Evolutionary conservation across 2,329 filamentous ascomycete genomes (phyloP).

Genomic region (Leptographium radiaticola): DNA sequence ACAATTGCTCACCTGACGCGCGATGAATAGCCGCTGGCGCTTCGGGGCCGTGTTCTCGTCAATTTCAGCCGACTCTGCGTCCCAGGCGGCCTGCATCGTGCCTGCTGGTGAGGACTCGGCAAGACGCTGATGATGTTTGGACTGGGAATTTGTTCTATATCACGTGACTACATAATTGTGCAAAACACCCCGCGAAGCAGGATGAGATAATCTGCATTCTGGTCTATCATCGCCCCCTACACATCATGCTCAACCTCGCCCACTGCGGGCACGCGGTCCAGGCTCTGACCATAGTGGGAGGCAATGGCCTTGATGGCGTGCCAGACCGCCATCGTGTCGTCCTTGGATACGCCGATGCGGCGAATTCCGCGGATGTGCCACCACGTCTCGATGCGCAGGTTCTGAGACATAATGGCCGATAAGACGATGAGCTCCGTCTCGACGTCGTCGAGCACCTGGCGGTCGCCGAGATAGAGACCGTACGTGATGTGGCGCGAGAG

Average conservation of each 20-base stretch:
- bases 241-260: constrained; percentile 17
- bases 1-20: constrained; percentile 8
- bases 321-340: constrained; percentile 25
- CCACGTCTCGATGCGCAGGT: constrained; percentile 34
- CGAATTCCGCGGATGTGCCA: constrained; percentile 42
- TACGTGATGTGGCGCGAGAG: constrained; percentile 42
- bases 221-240: background rate
- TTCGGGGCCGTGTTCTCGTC: constrained; percentile 8
- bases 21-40: constrained; percentile 12
- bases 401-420: constrained; percentile 44
- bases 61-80: constrained; percentile 6
- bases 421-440: constrained; percentile 43
- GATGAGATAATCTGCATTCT: too few species aligned
- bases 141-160: too few species aligned
- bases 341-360: constrained; percentile 30
- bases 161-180: too few species aligned
- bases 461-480: constrained; percentile 43
- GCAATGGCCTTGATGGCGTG: constrained; percentile 13
- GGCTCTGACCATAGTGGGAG: constrained; percentile 11
- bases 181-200: too few species aligned
- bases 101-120: background rate
- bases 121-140: too few species aligned
- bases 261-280: constrained; percentile 16
- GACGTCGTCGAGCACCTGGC: constrained; percentile 36
- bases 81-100: constrained; percentile 10